Conservation (phyloP, 768 basidiomycete species). For the Clavulina sp. region DNA sequence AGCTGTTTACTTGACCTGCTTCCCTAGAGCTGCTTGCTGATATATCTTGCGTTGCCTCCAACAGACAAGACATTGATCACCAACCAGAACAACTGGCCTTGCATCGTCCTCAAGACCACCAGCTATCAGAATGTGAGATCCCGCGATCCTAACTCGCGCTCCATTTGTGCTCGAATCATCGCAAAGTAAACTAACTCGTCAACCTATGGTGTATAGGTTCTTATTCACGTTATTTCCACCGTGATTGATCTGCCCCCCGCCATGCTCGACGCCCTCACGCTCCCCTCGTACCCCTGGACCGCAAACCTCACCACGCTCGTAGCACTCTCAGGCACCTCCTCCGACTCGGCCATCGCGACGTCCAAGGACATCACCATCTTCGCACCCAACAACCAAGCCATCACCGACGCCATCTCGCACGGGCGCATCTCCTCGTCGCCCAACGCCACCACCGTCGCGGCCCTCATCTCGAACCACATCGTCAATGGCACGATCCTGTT, state of each 20-base stretch:
- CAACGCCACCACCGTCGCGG: not conserved
- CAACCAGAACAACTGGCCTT: not conserved
- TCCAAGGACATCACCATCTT: not conserved
- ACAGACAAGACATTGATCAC: not conserved
- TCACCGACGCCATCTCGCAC: not conserved
- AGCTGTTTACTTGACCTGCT: not conserved
- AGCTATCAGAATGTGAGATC: not conserved
- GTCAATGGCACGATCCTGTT: not conserved
- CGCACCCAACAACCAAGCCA: not conserved
- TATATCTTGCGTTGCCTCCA: not conserved
- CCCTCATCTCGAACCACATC: not conserved
- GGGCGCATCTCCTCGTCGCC: not conserved
- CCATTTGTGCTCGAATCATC: not conserved
- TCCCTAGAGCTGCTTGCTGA: not conserved
- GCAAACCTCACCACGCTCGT: not conserved
- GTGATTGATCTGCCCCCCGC: not conserved
- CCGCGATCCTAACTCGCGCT: not conserved
- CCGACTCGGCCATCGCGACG: not conserved
- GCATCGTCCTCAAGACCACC: not conserved
- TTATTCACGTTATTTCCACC: not conserved
- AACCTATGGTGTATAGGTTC: not conserved
- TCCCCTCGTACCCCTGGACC: not conserved
- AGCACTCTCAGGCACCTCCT: not conserved
- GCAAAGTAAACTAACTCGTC: not conserved
- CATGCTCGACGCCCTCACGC: not conserved